These are phyloP conservation scores for Populus deltoides DNA, from an alignment of 345 rosid genomes.

Conservation along the genomic window DNA sequence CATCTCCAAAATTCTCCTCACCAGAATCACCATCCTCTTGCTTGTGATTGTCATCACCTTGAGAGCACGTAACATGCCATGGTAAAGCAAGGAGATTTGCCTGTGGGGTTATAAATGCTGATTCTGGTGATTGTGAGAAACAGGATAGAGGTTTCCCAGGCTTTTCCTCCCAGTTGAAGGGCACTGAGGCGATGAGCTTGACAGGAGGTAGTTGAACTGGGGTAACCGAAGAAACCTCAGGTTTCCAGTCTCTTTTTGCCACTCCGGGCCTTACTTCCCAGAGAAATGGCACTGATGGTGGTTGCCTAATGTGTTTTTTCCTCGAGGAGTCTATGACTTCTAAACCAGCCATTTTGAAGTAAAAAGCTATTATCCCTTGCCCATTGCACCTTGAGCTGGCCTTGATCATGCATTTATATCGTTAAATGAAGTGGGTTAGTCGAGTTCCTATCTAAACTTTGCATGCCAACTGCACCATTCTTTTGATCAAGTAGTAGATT, in stretches of 20 bases:
- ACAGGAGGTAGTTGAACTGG: conserved; percentile 40
- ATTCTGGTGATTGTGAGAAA: conserved; percentile 22
- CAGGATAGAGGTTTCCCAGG: conserved; percentile 58
- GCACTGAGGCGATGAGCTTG: conserved; percentile 64
- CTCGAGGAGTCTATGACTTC: conserved; percentile 19
- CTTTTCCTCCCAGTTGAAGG: conserved; percentile 78
- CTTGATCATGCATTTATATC: neutral
- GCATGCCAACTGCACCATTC: conserved; percentile 12
- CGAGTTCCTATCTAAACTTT: neutral
- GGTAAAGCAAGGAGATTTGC: conserved; percentile 18
- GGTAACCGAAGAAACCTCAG: conserved; percentile 30
- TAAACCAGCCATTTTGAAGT: conserved; percentile 28
- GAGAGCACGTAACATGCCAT: conserved; percentile 37
- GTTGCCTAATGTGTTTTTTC: conserved; percentile 49
- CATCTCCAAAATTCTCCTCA: conserved; percentile 10
- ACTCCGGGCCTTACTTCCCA: conserved; percentile 85
- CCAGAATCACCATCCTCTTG: conserved; percentile 14
- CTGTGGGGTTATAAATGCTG: conserved; percentile 18
- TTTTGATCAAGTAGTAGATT: neutral
- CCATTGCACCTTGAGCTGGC: neutral
- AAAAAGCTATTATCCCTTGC: neutral
- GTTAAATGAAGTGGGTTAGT: conserved; percentile 6
- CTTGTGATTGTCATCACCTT: conserved; percentile 2
- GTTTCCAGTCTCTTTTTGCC: conserved; percentile 72
- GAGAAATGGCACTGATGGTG: conserved; percentile 73